These are phyloP conservation scores for Schizosaccharomyces japonicus DNA, from an alignment of 805 yeast genomes.

Conservation along the genomic window DNA sequence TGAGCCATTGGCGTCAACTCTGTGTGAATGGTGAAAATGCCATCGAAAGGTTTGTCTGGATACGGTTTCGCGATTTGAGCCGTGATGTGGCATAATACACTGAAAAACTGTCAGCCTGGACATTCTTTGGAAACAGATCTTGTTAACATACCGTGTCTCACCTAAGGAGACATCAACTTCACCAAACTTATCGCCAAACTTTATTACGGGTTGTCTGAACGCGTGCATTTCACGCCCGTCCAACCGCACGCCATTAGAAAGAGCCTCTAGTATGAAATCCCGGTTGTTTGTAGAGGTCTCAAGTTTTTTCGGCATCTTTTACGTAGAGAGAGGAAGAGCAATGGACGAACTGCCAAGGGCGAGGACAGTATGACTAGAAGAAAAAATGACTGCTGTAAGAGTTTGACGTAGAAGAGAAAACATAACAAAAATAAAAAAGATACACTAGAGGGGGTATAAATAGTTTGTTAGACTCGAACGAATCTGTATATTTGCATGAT, in stretches of 20 bases:
- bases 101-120: slow-evolving; percentile 7
- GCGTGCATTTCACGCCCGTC: slow-evolving; percentile 48
- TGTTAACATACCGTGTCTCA: slow-evolving; percentile 22
- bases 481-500: too few relatives aligned
- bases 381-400: too few relatives aligned
- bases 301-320: slow-evolving; percentile 34
- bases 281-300: slow-evolving; percentile 43
- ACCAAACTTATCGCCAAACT: slow-evolving; percentile 49
- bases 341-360: too few relatives aligned
- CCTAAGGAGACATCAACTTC: slow-evolving; percentile 62
- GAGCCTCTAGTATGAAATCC: slow-evolving; percentile 34
- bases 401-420: too few relatives aligned
- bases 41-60: slow-evolving; percentile 87
- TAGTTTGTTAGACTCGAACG: too few relatives aligned
- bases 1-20: slow-evolving; percentile 83
- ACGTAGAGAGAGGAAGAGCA: too few relatives aligned
- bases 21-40: slow-evolving; percentile 57
- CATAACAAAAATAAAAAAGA: too few relatives aligned
- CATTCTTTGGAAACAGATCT: slow-evolving; percentile 12
- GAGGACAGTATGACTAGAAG: too few relatives aligned
- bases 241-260: slow-evolving; percentile 36
- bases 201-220: slow-evolving; percentile 40
- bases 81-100: slow-evolving; percentile 45
- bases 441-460: too few relatives aligned
- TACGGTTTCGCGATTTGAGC: slow-evolving; percentile 58